Conservation (phyloP, 495 filamentous ascomycete species). For the Xylaria curta region DNA sequence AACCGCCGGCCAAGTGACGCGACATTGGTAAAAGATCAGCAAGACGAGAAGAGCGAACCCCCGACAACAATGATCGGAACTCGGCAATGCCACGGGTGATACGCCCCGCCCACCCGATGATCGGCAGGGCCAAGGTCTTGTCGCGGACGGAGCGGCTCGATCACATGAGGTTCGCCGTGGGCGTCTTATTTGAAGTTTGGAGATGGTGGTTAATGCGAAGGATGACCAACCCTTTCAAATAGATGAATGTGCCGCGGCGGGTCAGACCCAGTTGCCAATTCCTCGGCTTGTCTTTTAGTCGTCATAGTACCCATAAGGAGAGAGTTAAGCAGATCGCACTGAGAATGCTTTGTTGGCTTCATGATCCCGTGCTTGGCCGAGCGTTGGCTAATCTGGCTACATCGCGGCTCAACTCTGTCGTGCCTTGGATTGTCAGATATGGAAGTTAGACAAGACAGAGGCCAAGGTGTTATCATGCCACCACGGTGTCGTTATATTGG, state of each 20-base stretch:
- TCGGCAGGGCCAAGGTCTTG: slow-evolving; percentile 19
- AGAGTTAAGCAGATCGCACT: slow-evolving; percentile 6
- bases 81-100: slow-evolving; percentile 13
- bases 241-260: background rate
- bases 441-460: background rate
- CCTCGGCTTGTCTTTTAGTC: background rate
- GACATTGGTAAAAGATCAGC: background rate
- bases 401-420: slow-evolving; percentile 2
- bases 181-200: background rate
- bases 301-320: background rate
- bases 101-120: slow-evolving; percentile 9
- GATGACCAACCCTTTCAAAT: background rate
- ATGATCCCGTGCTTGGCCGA: background rate
- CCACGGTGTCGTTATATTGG: background rate
- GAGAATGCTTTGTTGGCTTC: background rate
- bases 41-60: background rate
- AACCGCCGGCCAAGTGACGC: slow-evolving; percentile 20
- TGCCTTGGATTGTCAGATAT: background rate
- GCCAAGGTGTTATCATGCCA: background rate
- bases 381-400: slow-evolving; percentile 11
- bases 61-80: slow-evolving; percentile 5
- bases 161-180: background rate
- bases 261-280: background rate
- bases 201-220: background rate
- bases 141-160: slow-evolving; percentile 8